A percentile compares a stretch with the other conserved stretches of the same genome.
These are phyloP conservation scores for Mycena sp. DNA, from an alignment of 1,284 basidiomycete species.

Conservation along the genomic window DNA sequence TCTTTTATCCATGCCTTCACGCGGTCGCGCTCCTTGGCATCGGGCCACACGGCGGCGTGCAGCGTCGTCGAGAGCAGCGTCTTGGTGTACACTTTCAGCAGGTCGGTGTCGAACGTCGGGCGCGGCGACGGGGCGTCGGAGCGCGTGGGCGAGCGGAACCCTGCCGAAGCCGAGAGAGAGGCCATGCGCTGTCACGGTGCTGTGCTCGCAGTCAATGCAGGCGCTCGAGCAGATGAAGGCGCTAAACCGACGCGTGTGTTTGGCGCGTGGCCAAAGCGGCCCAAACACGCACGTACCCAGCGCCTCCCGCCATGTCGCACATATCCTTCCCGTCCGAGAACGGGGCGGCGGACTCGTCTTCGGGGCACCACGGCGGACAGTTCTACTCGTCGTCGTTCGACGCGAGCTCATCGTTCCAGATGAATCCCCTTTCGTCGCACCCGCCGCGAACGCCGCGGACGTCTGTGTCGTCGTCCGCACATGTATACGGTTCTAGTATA, in stretches of 20 bases:
- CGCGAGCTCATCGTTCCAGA: conserved; percentile 60
- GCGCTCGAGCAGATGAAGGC: no score
- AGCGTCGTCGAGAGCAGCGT: conserved; percentile 76
- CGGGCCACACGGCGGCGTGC: conserved; percentile 70
- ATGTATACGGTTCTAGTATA: conserved; percentile 41
- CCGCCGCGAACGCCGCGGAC: conserved; percentile 78
- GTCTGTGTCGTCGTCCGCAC: conserved; percentile 50
- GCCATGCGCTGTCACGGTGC: background rate
- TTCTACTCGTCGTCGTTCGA: conserved; percentile 50
- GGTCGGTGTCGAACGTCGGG: conserved; percentile 70
- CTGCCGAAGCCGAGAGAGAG: conserved; percentile 19
- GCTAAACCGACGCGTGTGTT: background rate
- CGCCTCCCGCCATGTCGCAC: conserved; percentile 45
- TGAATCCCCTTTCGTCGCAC: conserved; percentile 81
- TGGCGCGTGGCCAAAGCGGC: background rate
- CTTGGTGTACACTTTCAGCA: conserved; percentile 77
- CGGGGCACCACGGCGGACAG: conserved; percentile 43
- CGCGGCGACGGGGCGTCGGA: conserved; percentile 50
- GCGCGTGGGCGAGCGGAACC: conserved; percentile 48
- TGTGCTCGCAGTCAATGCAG: no score
- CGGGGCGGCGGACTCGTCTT: background rate
- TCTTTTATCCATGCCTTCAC: conserved; percentile 82
- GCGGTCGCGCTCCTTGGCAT: conserved; percentile 70
- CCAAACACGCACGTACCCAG: background rate
- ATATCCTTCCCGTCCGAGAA: conserved; percentile 49